Conservation (phyloP, 148 eudicot species). For the Rhododendron ferrugineum region DNA sequence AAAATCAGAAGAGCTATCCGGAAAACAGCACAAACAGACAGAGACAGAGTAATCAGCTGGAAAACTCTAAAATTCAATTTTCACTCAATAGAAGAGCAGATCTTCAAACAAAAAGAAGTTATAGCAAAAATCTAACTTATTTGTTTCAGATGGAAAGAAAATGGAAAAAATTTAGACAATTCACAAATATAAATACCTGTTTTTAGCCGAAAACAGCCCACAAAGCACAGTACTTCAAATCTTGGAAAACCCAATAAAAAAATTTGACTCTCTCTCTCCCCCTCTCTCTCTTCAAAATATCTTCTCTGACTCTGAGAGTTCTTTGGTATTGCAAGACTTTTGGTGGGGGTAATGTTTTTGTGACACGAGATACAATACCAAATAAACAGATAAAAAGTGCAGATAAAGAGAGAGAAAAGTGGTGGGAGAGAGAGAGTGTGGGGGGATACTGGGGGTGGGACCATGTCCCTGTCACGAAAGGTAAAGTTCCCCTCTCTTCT, state of each 20-base stretch:
- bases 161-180: neutral
- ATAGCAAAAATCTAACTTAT: neutral
- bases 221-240: neutral
- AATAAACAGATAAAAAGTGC: slow-evolving; percentile 38
- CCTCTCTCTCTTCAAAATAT: neutral
- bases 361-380: slow-evolving; percentile 10
- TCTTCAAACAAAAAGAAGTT: neutral
- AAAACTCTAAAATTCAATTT: neutral
- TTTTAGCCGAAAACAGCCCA: neutral
- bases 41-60: neutral
- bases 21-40: neutral
- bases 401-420: slow-evolving; percentile 17
- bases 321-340: neutral
- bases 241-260: slow-evolving; percentile 11
- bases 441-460: slow-evolving; percentile 21
- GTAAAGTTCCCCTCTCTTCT: neutral
- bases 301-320: neutral
- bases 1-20: neutral
- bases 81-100: slow-evolving; percentile 10
- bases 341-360: slow-evolving; percentile 1
- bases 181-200: neutral
- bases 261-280: slow-evolving; percentile 5
- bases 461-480: slow-evolving; percentile 29
- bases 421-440: slow-evolving; percentile 10
- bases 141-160: neutral